Evolutionary conservation across 306 rosid species (phyloP).

Genomic region (Prunus dulcis): DNA sequence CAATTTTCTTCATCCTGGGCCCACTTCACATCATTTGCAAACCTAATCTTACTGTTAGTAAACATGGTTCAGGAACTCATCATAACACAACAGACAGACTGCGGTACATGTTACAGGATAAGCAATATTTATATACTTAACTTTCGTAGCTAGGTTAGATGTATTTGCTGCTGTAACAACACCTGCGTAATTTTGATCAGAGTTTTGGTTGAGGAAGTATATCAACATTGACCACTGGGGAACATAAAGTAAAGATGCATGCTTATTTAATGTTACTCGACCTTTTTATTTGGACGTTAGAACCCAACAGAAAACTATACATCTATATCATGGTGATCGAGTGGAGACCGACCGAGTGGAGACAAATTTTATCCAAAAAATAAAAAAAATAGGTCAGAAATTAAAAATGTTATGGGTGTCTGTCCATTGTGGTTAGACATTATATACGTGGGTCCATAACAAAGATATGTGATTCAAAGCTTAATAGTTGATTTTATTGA

Average conservation of each 20-base stretch:
- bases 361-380: not conserved
- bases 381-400: not conserved
- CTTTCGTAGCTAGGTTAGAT: too few relatives aligned
- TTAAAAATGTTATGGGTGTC: not conserved
- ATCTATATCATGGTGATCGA: not conserved
- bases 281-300: not conserved
- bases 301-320: not conserved
- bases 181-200: not conserved
- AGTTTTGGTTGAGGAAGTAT: not conserved
- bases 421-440: not conserved
- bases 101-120: not conserved
- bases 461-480: too few relatives aligned
- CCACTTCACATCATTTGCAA: not conserved
- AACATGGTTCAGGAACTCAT: not conserved
- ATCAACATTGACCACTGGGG: too few relatives aligned
- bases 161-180: not conserved
- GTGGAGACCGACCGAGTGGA: not conserved
- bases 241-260: not conserved
- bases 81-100: not conserved
- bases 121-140: too few relatives aligned
- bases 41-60: not conserved
- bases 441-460: not conserved
- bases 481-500: too few relatives aligned
- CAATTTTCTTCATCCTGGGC: not conserved
- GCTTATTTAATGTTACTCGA: not conserved